Evolutionary conservation across 352 stramenopile genomes (phyloP).

Genomic region (Peronospora tabacina): DNA sequence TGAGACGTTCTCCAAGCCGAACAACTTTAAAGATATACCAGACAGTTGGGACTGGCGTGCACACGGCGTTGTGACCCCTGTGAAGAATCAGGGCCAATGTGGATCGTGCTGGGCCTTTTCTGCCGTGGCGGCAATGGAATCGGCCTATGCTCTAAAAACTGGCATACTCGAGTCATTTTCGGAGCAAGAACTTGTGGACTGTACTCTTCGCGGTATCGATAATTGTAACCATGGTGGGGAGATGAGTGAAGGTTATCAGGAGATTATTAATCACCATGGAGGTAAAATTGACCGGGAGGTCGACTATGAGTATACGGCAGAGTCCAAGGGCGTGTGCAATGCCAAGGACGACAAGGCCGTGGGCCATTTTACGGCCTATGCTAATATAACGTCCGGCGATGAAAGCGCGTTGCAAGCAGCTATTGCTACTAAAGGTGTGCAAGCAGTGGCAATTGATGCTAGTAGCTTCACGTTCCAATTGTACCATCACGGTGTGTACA

Average conservation of each 20-base stretch:
- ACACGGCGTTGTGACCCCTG: constrained; percentile 88
- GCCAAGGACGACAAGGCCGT: constrained; percentile 70
- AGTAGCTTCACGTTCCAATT: constrained; percentile 73
- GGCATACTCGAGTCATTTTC: constrained; percentile 89
- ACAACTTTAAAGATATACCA: no score
- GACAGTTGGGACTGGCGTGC: constrained; percentile 88
- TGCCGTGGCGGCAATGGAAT: constrained; percentile 95
- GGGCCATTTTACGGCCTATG: constrained; percentile 75
- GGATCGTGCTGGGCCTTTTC: constrained; percentile 97
- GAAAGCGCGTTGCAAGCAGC: constrained; percentile 77
- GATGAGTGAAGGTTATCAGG: constrained; percentile 96
- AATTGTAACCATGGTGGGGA: constrained; percentile 93
- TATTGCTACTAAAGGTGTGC: constrained; percentile 66
- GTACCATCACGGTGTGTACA: constrained; percentile 67
- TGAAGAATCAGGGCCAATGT: constrained; percentile 93
- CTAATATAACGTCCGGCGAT: constrained; percentile 57
- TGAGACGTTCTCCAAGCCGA: no score
- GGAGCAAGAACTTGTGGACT: constrained; percentile 98
- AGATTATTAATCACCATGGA: constrained; percentile 85
- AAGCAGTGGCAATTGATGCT: constrained; percentile 82
- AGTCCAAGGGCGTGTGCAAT: constrained; percentile 85
- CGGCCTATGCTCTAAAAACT: constrained; percentile 89
- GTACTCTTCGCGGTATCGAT: constrained; percentile 88
- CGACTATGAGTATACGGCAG: constrained; percentile 90
- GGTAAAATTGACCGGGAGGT: constrained; percentile 85